phyloP scores from a whole-genome alignment of 73 alveolate genomes.

The Tetrahymena malaccensis region DNA sequence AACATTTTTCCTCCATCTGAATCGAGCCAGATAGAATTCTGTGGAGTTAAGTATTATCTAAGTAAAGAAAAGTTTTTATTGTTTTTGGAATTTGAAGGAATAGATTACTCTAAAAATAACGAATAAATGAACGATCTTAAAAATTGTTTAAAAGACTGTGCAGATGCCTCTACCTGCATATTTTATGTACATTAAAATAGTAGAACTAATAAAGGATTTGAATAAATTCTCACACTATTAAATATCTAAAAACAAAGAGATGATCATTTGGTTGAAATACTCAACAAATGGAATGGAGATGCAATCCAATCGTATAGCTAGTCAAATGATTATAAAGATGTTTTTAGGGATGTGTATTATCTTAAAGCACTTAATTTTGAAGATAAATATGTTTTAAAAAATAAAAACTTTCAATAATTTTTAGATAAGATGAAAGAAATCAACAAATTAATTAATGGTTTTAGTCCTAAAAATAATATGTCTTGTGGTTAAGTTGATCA shows the following conservation, averaged over 20 bases:
- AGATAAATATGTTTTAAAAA: no score
- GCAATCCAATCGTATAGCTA: not conserved
- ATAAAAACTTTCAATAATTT: no score
- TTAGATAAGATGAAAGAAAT: no score
- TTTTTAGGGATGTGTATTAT: not conserved
- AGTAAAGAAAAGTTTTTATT: not conserved
- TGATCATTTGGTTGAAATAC: not conserved
- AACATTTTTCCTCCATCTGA: not conserved
- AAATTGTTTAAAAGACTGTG: not conserved
- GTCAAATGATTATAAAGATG: not conserved
- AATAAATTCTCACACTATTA: not conserved
- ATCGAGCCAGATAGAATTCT: not conserved
- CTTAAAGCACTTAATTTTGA: not conserved
- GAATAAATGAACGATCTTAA: not conserved
- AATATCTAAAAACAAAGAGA: no score
- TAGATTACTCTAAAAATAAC: not conserved
- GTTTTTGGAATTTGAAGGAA: not conserved
- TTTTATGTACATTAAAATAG: not conserved
- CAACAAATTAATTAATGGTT: no score
- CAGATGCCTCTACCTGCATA: not conserved
- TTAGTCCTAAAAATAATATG: no score
- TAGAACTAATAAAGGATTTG: not conserved
- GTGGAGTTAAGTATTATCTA: not conserved
- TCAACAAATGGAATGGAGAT: not conserved
- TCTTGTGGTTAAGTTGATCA: no score